A percentile compares a stretch with the other conserved stretches of the same genome.
phyloP scores from a whole-genome alignment of 2,329 filamentous ascomycete genomes.

The Fusarium sp. region DNA sequence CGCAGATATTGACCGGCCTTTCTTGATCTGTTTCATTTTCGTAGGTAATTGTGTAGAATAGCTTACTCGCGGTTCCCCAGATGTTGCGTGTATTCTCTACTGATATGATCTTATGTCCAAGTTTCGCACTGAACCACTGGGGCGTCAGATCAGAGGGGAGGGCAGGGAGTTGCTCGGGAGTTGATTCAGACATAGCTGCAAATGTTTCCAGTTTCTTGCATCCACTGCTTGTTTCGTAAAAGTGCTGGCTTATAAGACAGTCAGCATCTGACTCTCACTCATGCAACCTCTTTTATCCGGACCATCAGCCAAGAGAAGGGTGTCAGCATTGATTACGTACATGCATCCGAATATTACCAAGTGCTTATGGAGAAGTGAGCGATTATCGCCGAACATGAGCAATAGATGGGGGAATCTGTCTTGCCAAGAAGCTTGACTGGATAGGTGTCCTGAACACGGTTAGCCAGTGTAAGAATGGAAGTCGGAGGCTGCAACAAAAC shows the following conservation, averaged over 20 bases:
- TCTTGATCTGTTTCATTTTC: slow-evolving; percentile 31
- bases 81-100: slow-evolving; percentile 40
- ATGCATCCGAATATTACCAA: slow-evolving; percentile 9
- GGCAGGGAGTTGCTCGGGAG: slow-evolving; percentile 25
- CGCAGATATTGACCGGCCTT: slow-evolving; percentile 40
- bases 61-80: slow-evolving; percentile 43
- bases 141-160: slow-evolving; percentile 34
- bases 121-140: slow-evolving; percentile 37
- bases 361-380: neutral
- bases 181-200: slow-evolving; percentile 5
- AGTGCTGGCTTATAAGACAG: neutral
- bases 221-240: neutral
- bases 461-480: neutral
- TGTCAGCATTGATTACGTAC: neutral
- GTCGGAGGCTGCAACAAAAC: neutral
- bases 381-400: neutral
- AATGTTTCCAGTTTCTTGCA: neutral
- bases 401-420: neutral
- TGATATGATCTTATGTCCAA: slow-evolving; percentile 32
- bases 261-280: neutral
- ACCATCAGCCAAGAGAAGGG: neutral
- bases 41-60: slow-evolving; percentile 43
- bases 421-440: neutral
- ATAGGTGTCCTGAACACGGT: no score
- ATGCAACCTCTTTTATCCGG: neutral